Evolutionary conservation across 176 grass and related monocot genomes (phyloP).

Genomic region (Alloteropsis semialata): DNA sequence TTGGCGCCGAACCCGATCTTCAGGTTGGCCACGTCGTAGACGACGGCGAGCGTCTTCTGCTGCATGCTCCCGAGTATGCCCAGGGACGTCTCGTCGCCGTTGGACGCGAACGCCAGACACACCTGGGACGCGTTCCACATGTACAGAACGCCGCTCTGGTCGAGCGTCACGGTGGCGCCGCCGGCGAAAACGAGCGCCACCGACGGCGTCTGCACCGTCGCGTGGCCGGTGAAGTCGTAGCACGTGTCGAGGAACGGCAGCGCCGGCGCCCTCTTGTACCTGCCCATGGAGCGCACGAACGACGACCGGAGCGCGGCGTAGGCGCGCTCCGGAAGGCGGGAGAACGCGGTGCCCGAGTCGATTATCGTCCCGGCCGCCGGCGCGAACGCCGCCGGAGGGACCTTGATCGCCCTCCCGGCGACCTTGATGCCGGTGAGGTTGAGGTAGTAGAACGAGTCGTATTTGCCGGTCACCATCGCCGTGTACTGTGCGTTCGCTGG

Average conservation of each 20-base stretch:
- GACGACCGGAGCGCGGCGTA: constrained; percentile 44
- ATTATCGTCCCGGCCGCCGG: constrained; percentile 42
- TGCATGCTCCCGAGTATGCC: constrained; percentile 73
- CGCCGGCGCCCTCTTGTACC: constrained; percentile 45
- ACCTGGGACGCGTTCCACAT: constrained; percentile 40
- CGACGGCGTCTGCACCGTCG: constrained; percentile 43
- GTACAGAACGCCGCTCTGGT: constrained; percentile 56
- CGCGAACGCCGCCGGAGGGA: constrained; percentile 26
- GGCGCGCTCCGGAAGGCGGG: constrained; percentile 54
- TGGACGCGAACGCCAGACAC: constrained; percentile 75
- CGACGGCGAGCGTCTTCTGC: constrained; percentile 60
- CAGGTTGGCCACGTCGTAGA: constrained; percentile 60
- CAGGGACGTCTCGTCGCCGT: constrained; percentile 27
- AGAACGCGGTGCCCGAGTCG: constrained; percentile 90
- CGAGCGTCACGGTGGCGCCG: constrained; percentile 36
- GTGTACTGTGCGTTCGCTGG: constrained; percentile 52
- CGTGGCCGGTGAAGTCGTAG: constrained; percentile 63
- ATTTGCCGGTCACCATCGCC: constrained; percentile 14
- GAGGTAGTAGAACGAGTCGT: constrained; percentile 65
- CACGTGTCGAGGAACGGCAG: constrained; percentile 81
- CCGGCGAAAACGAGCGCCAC: constrained; percentile 57
- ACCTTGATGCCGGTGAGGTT: constrained; percentile 52
- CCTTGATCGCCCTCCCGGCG: constrained; percentile 20
- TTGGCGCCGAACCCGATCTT: constrained; percentile 66
- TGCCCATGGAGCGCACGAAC: constrained; percentile 46